phyloP scores from a whole-genome alignment of 169 alveolate genomes.

The Ichthyophthirius multifiliis region DNA sequence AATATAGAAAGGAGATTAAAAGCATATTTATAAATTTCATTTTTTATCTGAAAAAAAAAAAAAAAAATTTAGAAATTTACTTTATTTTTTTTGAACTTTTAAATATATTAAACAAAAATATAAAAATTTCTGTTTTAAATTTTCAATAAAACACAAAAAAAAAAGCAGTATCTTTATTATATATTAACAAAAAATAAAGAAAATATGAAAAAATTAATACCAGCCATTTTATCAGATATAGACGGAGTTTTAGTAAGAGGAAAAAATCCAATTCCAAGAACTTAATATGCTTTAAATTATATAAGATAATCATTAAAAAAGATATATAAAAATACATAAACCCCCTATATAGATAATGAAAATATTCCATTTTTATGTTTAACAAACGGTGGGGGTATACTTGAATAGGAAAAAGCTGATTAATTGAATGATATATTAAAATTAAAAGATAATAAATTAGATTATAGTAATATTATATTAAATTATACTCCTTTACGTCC shows the following conservation, averaged over 20 bases:
- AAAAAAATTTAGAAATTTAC: no score
- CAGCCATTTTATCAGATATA: constrained; percentile 59
- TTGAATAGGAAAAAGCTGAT: constrained; percentile 50
- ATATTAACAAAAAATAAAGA: no score
- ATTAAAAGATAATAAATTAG: constrained; percentile 13
- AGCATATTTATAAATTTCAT: no score
- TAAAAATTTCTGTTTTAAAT: no score
- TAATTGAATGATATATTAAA: constrained; percentile 35
- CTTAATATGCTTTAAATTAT: not conserved
- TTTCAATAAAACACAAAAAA: no score
- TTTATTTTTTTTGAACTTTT: no score
- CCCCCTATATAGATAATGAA: not conserved
- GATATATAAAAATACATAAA: not conserved
- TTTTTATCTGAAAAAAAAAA: no score
- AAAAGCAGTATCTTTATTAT: no score
- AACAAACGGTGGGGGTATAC: constrained; percentile 68
- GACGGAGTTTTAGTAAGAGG: constrained; percentile 67
- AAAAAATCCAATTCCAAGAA: constrained; percentile 1
- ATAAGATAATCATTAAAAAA: constrained; percentile 11
- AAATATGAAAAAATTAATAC: no score
- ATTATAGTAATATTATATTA: constrained; percentile 20
- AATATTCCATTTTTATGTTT: constrained; percentile 44
- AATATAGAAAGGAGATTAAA: no score
- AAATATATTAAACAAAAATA: no score
- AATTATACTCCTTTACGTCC: constrained; percentile 58